A percentile compares a stretch with the other conserved stretches of the same genome.
phyloP scores from a whole-genome alignment of 23 red algal genomes.

The Cyanidioschyzon merolae region DNA sequence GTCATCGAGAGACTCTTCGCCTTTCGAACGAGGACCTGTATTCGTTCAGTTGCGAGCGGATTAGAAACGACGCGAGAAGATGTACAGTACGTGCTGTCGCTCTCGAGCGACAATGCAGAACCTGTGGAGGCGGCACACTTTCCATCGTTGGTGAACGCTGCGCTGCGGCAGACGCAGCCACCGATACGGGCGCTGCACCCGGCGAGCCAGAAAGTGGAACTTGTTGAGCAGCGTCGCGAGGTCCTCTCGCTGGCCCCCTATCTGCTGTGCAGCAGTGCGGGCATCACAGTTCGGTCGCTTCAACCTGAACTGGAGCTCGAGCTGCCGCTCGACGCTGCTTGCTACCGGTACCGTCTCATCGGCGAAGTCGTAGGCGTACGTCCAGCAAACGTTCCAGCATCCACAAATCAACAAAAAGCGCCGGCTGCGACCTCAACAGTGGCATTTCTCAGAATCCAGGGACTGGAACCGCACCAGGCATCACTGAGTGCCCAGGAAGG shows the following conservation, averaged over 20 bases:
- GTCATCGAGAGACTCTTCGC: constrained; percentile 44
- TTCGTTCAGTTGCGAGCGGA: neutral
- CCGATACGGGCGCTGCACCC: constrained; percentile 52
- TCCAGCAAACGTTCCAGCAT: constrained; percentile 34
- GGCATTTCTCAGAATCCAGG: constrained; percentile 23
- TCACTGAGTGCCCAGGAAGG: neutral
- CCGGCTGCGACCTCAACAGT: too few relatives aligned
- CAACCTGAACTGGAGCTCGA: neutral
- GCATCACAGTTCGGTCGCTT: neutral
- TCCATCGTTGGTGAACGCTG: constrained; percentile 27
- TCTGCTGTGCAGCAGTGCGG: constrained; percentile 35
- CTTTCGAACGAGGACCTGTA: constrained; percentile 20
- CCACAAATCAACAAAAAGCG: too few relatives aligned
- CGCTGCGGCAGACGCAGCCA: constrained; percentile 24
- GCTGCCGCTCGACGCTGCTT: neutral
- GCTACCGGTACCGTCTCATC: neutral
- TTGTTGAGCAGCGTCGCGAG: constrained; percentile 44
- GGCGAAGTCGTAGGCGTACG: constrained; percentile 29
- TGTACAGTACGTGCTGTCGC: constrained; percentile 11
- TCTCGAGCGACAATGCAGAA: neutral
- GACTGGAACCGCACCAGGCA: neutral
- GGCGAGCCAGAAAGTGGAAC: constrained; percentile 41
- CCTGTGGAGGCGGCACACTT: neutral
- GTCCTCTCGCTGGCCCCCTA: constrained; percentile 49
- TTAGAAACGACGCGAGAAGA: neutral